These are phyloP conservation scores for Porpolomopsis calyptriformis DNA, from an alignment of 768 basidiomycete species.

Conservation along the genomic window DNA sequence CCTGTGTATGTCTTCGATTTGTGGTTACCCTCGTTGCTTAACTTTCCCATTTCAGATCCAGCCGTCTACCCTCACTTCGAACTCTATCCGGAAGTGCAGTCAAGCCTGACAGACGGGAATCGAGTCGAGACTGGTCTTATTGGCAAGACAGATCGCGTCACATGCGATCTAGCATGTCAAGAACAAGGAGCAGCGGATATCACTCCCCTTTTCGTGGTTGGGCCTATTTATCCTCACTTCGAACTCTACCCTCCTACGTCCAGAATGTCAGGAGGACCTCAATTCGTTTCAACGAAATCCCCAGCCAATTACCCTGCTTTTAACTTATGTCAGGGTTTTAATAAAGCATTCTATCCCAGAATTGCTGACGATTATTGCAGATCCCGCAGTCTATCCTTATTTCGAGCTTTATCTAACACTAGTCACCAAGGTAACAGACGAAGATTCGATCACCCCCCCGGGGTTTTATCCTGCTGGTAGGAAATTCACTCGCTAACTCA, in stretches of 20 bases:
- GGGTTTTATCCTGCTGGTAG: too few species aligned
- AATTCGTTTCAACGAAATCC: not conserved
- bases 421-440: not conserved
- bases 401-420: constrained; percentile 8
- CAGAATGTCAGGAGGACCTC: constrained; percentile 22
- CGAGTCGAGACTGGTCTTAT: too few species aligned
- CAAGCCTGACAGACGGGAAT: not conserved
- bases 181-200: not conserved
- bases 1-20: constrained; percentile 19
- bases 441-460: too few species aligned
- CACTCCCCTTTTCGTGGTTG: constrained; percentile 7
- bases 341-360: not conserved
- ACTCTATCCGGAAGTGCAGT: constrained; percentile 30
- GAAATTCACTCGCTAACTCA: too few species aligned
- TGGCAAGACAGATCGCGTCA: too few species aligned
- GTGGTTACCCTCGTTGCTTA: constrained; percentile 9
- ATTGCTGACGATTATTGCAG: not conserved
- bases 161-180: too few species aligned
- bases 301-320: constrained; percentile 18
- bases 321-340: constrained; percentile 10
- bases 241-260: constrained; percentile 18
- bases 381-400: constrained; percentile 3
- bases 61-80: constrained; percentile 31
- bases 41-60: constrained; percentile 21
- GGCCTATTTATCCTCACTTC: constrained; percentile 20